phyloP scores from a whole-genome alignment of 2,329 filamentous ascomycete species.

The Alternaria sp. region DNA sequence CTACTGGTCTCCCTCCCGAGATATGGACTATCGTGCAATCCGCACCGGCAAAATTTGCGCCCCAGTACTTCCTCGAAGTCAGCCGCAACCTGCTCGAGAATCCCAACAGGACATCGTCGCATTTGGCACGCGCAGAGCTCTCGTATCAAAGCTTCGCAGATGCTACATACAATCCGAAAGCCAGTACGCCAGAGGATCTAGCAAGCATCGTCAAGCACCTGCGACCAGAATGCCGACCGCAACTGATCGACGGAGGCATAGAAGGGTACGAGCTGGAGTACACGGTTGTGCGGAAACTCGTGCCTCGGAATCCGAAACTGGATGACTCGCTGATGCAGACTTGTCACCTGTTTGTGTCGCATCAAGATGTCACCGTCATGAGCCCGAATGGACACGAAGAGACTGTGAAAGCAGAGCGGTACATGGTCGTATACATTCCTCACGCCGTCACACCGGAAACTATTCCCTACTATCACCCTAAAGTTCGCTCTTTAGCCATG shows the following conservation, averaged over 20 bases:
- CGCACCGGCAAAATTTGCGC: constrained; percentile 67
- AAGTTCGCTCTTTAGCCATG: constrained; percentile 76
- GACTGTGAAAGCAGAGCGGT: constrained; percentile 50
- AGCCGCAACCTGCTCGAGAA: constrained; percentile 80
- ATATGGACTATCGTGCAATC: constrained; percentile 51
- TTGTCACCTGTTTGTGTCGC: constrained; percentile 71
- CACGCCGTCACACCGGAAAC: constrained; percentile 69
- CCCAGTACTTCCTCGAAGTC: constrained; percentile 69
- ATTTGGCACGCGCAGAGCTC: constrained; percentile 81
- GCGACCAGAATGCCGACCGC: constrained; percentile 52
- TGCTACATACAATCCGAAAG: constrained; percentile 46
- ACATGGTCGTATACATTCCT: constrained; percentile 79
- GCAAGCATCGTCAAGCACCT: constrained; percentile 60
- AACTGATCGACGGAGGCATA: constrained; percentile 36
- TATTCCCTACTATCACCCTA: constrained; percentile 89
- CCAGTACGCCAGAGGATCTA: constrained; percentile 47
- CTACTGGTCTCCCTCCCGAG: constrained; percentile 45
- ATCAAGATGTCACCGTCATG: constrained; percentile 23
- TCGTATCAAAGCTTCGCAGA: constrained; percentile 63
- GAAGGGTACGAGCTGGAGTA: constrained; percentile 61
- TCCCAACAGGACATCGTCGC: constrained; percentile 79
- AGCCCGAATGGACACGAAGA: constrained; percentile 36
- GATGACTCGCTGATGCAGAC: constrained; percentile 83
- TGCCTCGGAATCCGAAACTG: constrained; percentile 81
- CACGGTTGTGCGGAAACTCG: constrained; percentile 76